Evolutionary conservation across 2,329 filamentous ascomycete species (phyloP), one percentile per base, ranked within the genome.

Genomic region (Arthrobotrys sphaeroides): DNA sequence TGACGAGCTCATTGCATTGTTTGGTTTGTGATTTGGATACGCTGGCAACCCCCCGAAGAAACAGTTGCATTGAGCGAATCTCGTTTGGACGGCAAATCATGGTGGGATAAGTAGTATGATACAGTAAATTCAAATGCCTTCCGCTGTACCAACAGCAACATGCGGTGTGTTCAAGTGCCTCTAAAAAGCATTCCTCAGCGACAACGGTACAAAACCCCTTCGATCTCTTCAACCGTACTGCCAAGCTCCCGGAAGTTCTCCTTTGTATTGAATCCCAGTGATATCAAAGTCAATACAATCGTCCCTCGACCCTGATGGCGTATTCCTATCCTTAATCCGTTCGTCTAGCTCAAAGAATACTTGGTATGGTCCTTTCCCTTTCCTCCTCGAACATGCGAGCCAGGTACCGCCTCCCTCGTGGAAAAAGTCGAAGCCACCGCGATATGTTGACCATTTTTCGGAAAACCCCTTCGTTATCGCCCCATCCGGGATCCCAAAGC

Each of bases 211-310:
- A 33, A 33, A 33, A 33, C 2, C 31, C 31, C 31, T 7, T 2
- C 31, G 12, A 33, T 33, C 31, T 12, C 7, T 33, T 33, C 31
- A 20, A 47, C 10, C 12, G 12, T 61, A 65, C 31, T 53, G 43
- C 38, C 51, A 65, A 24, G 45, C 60, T 5, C 26, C 43, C 5
- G 60, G 60, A 3, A 22, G 16, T 7, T 22, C 28, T 12, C 45
- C 43, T 1, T 7, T 36, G 18, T 40, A 65, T 20, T 10, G 13
- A 18, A 26, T 7, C 2, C 12, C 13, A 13, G 43, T 38, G 53
- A 65, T 18, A 3, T 43, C n/a, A 33, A 65, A 51, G 2, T 7
- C 43, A 24, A 65, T 31, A 36, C 60, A 65, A 53, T 65, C 60
- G 9, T n/a, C 18, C 28, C 43, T 26, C 5, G 6, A 51, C 12